phyloP scores from a whole-genome alignment of 73 alveolate genomes.

The Stentor coeruleus region DNA sequence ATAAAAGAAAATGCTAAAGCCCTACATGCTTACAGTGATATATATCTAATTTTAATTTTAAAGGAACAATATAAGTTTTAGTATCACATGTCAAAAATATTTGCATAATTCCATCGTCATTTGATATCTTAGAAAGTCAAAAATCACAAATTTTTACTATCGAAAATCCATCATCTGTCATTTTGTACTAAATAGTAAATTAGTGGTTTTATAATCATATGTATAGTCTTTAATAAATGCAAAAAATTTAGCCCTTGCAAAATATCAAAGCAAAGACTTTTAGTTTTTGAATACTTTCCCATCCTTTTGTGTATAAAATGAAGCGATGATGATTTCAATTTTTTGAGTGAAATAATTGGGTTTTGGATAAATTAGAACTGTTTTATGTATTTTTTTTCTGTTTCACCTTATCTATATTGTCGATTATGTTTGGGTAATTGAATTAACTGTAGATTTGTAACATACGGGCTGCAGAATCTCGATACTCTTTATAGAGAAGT shows the following conservation, averaged over 20 bases:
- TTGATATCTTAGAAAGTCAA: not conserved
- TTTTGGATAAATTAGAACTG: constrained; percentile 42
- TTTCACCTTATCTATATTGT: constrained; percentile 50
- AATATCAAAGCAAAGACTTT: constrained; percentile 34
- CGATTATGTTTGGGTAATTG: constrained; percentile 42
- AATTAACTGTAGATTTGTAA: constrained; percentile 47
- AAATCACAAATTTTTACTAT: constrained; percentile 10
- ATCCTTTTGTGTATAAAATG: constrained; percentile 14
- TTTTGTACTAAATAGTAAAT: not conserved
- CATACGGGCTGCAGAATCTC: constrained; percentile 29
- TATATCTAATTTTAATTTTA: not conserved
- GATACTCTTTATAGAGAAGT: not conserved
- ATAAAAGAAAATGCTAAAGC: constrained; percentile 47
- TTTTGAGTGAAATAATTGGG: constrained; percentile 39
- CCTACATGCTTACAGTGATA: constrained; percentile 53
- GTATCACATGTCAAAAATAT: constrained; percentile 19
- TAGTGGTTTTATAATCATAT: constrained; percentile 51
- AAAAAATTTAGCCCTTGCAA: constrained; percentile 45
- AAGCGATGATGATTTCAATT: constrained; percentile 27
- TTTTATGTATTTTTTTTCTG: constrained; percentile 29
- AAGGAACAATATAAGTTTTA: constrained; percentile 21
- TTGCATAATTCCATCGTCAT: not conserved
- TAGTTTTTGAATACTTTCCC: constrained; percentile 30
- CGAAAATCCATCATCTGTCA: not conserved
- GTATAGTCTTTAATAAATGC: constrained; percentile 51